Evolutionary conservation across 768 basidiomycete species (phyloP).

Genomic region (Hericium alpestre): DNA sequence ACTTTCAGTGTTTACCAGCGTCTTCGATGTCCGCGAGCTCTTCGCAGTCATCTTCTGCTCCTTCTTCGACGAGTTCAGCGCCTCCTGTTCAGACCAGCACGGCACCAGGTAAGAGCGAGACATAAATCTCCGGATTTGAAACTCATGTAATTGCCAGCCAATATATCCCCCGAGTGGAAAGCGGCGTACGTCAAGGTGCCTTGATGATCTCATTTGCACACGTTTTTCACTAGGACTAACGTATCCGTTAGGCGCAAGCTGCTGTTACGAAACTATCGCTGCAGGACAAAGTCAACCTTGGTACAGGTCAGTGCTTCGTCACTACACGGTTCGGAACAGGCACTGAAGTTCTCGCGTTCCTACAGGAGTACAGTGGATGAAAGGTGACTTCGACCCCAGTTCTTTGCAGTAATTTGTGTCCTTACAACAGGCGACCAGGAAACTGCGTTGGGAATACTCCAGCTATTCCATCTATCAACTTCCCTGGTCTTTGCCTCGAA

Average conservation of each 20-base stretch:
- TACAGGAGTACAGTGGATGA: conserved; percentile 9
- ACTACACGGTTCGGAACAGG: background rate
- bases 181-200: conserved; percentile 42
- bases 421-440: background rate
- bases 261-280: conserved; percentile 11
- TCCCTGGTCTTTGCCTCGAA: conserved; percentile 16
- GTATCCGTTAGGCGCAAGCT: conserved; percentile 2
- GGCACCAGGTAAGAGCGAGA: background rate
- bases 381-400: conserved; percentile 3
- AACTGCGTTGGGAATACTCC: conserved; percentile 16
- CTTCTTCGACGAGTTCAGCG: conserved; percentile 17
- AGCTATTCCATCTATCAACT: conserved; percentile 12
- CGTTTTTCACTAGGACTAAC: background rate
- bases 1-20: conserved; percentile 39
- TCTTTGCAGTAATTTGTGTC: background rate
- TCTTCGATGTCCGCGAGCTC: conserved; percentile 15
- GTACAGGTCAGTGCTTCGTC: conserved; percentile 12
- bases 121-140: no score
- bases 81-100: conserved; percentile 3
- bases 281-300: conserved; percentile 18
- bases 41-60: conserved; percentile 1
- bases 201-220: background rate
- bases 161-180: conserved; percentile 38
- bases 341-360: background rate
- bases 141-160: conserved; percentile 1